Evolutionary conservation across 345 rosid species (phyloP).

Genomic region (Psidium friedrichsthalianum): DNA sequence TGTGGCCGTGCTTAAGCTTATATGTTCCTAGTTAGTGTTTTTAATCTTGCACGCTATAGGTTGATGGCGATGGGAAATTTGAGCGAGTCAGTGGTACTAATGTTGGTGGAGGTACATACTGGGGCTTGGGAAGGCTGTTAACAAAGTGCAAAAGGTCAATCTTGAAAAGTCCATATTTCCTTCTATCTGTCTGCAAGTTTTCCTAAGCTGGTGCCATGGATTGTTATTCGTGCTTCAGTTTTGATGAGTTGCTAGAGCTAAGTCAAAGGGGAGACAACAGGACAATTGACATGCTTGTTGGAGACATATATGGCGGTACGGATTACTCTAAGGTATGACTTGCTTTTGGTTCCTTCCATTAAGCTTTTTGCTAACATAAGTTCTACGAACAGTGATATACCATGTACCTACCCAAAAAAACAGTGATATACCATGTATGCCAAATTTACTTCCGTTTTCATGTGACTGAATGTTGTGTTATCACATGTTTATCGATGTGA

Average conservation of each 20-base stretch:
- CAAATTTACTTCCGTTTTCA: background rate
- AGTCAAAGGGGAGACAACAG: conserved; percentile 96
- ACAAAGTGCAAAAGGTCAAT: conserved; percentile 88
- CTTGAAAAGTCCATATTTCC: conserved; percentile 1
- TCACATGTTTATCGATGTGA: background rate
- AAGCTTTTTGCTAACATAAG: background rate
- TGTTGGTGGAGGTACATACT: conserved; percentile 98
- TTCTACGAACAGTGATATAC: background rate
- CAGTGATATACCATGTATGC: background rate
- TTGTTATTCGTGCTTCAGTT: conserved; percentile 23
- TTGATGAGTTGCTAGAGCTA: conserved; percentile 90
- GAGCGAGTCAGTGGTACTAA: conserved; percentile 95
- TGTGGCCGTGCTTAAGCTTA: background rate
- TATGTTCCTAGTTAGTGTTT: background rate
- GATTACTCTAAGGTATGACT: conserved; percentile 78
- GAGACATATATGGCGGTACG: conserved; percentile 96
- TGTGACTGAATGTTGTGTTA: background rate
- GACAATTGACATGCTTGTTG: conserved; percentile 93
- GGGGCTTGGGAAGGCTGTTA: conserved; percentile 93
- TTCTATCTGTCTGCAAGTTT: background rate
- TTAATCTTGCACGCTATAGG: conserved; percentile 22
- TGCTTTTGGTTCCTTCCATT: background rate
- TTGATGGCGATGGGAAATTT: conserved; percentile 96
- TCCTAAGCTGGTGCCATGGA: background rate
- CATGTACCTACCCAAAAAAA: too few relatives aligned